Evolutionary conservation across 345 rosid genomes (phyloP), one percentile per base, ranked within the genome.

Genomic region (Passiflora organensis): DNA sequence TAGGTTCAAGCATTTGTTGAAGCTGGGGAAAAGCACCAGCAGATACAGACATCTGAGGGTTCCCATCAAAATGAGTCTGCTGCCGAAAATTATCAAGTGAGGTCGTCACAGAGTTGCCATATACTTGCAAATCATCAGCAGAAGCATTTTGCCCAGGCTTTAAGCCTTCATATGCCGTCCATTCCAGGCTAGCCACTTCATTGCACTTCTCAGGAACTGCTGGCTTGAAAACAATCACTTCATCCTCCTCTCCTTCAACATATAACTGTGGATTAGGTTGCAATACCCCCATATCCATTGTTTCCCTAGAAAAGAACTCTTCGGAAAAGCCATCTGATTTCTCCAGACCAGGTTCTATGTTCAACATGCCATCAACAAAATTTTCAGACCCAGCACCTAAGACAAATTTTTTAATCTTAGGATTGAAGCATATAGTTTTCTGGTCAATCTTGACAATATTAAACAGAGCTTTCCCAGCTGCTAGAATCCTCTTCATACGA

Each of bases 211-310:
- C 94, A 55, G 80, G 20, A 41, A 72, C 82, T 22, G 70, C 65
- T 53, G 93, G 98, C 80, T 84, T 83, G 72, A 89, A 93, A 67
- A 93, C 95, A 77, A 93, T 93, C 52, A 78, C 96, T 76, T 93
- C 99, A 52, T 86, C 99, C 34, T 88, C 96, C 17, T 86, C 96
- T 64, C 73, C 91, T 48, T 75, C 89, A 64, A 73, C 17, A 25
- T 63, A 69, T 54, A 63, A 54, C 49, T 68, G 78, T 58, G 70
- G 66, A 45, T 62, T 81, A 47, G 65, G 65, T 63, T 55, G 78
- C 42, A 53, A 52, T 37, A 59, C 52, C 48, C 68, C 74, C 53
- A 69, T 28, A 48, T 61, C 65, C 51, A 56, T 51, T 6, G 59
- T 39, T 68, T 75, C 60, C 51, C 62, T 72, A 45, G 53, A 58